phyloP scores from a whole-genome alignment of 2,329 filamentous ascomycete species.

The Rhinocladiella mackenziei region DNA sequence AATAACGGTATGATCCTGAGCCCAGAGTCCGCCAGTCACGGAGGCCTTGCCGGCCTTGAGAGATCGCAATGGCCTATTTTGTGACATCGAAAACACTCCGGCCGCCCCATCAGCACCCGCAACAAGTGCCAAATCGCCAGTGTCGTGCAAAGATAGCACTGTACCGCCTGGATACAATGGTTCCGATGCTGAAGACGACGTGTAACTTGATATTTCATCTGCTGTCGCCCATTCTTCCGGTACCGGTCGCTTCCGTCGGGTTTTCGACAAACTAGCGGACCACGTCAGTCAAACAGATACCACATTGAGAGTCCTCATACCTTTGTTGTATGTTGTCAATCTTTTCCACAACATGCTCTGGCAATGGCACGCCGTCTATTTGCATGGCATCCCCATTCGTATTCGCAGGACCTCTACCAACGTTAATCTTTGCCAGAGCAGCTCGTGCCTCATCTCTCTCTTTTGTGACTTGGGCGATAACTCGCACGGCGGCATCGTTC shows the following conservation, averaged over 20 bases:
- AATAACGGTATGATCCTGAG: conserved; percentile 64
- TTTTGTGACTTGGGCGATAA: conserved; percentile 84
- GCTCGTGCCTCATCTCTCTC: conserved; percentile 91
- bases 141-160: conserved; percentile 55
- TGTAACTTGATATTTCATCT: conserved; percentile 64
- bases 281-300: conserved; percentile 16
- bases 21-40: conserved; percentile 60
- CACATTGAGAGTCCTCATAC: too few species aligned
- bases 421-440: conserved; percentile 78
- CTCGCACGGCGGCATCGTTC: conserved; percentile 91
- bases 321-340: conserved; percentile 76
- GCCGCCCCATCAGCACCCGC: conserved; percentile 71
- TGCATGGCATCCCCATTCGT: conserved; percentile 81
- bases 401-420: conserved; percentile 52
- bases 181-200: conserved; percentile 52
- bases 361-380: conserved; percentile 74
- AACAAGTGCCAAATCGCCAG: conserved; percentile 65
- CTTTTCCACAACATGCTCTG: conserved; percentile 65
- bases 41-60: conserved; percentile 48
- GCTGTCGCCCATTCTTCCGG: conserved; percentile 79
- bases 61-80: conserved; percentile 69
- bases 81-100: conserved; percentile 72
- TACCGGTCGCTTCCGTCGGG: conserved; percentile 81
- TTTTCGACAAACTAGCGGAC: conserved; percentile 68
- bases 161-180: conserved; percentile 57